phyloP scores from a whole-genome alignment of 176 grass and related monocot genomes.

The Zoysia japonica region DNA sequence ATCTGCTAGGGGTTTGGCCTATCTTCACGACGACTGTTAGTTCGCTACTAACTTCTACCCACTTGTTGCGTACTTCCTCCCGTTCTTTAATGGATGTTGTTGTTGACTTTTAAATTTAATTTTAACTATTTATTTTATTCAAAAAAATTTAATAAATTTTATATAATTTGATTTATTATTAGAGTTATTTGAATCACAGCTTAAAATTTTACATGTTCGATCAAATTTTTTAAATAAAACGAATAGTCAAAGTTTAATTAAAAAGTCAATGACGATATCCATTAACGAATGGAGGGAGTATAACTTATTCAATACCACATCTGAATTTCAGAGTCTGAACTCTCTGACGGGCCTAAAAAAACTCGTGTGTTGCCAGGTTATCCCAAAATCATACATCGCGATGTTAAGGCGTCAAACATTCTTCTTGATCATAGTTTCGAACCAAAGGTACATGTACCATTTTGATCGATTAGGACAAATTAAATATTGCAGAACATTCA shows the following conservation, averaged over 20 bases:
- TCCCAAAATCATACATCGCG: slow-evolving; percentile 66
- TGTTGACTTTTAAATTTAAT: no score
- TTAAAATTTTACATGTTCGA: no score
- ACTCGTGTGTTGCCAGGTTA: slow-evolving; percentile 26
- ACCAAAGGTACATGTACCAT: slow-evolving; percentile 58
- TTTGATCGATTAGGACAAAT: not conserved
- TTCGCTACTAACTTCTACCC: slow-evolving; percentile 8
- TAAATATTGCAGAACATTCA: no score
- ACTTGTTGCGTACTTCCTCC: not conserved
- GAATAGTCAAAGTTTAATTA: no score
- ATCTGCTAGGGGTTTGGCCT: slow-evolving; percentile 54
- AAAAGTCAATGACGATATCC: no score
- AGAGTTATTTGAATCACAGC: no score
- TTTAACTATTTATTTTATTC: no score
- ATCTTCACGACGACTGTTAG: slow-evolving; percentile 65
- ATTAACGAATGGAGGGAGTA: no score
- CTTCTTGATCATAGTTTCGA: slow-evolving; percentile 61
- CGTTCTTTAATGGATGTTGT: no score
- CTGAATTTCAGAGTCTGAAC: not conserved
- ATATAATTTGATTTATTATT: no score
- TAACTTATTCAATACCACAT: not conserved
- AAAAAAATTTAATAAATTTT: no score
- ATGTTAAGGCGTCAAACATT: slow-evolving; percentile 67
- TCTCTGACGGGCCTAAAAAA: not conserved
- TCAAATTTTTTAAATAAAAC: no score